Evolutionary conservation across 352 stramenopile species (phyloP).

Genomic region (Phytopythium vexans): DNA sequence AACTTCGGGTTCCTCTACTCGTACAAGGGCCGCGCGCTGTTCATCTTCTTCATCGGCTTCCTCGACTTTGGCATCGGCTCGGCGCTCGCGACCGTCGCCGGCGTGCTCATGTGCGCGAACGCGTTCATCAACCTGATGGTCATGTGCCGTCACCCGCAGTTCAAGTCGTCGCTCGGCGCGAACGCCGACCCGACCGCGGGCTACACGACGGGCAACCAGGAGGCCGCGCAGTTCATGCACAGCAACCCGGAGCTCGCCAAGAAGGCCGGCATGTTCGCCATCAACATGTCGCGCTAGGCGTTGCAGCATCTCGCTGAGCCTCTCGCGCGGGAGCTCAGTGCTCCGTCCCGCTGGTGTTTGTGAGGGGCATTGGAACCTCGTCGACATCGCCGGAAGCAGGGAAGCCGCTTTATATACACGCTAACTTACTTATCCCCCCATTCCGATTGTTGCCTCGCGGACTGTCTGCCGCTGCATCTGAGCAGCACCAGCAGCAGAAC

Average conservation of each 20-base stretch:
- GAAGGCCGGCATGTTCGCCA: slow-evolving; percentile 77
- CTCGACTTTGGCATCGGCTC: slow-evolving; percentile 87
- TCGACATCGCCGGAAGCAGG: neutral
- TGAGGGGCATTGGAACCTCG: no score
- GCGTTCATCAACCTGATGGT: slow-evolving; percentile 85
- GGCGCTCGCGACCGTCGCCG: slow-evolving; percentile 66
- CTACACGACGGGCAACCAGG: slow-evolving; percentile 81
- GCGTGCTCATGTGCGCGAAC: slow-evolving; percentile 83
- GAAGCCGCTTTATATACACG: slow-evolving; percentile 1
- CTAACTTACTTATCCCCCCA: slow-evolving; percentile 1
- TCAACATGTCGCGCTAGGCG: slow-evolving; percentile 34
- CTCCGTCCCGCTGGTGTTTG: no score
- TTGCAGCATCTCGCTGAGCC: no score
- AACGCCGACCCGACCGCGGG: slow-evolving; percentile 71
- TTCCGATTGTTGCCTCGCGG: no score
- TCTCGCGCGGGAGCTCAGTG: no score
- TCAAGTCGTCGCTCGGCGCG: slow-evolving; percentile 73
- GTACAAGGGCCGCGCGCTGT: slow-evolving; percentile 81
- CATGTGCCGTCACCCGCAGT: slow-evolving; percentile 85
- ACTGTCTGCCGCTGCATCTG: no score
- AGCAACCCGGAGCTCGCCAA: slow-evolving; percentile 75
- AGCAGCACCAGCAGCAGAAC: no score
- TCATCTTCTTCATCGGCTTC: slow-evolving; percentile 91
- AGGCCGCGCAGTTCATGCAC: slow-evolving; percentile 77
- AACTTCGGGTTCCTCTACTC: slow-evolving; percentile 89